Base-by-base conservation (phyloP, 768 basidiomycete species). In the Boletus rubroflammeus region DNA sequence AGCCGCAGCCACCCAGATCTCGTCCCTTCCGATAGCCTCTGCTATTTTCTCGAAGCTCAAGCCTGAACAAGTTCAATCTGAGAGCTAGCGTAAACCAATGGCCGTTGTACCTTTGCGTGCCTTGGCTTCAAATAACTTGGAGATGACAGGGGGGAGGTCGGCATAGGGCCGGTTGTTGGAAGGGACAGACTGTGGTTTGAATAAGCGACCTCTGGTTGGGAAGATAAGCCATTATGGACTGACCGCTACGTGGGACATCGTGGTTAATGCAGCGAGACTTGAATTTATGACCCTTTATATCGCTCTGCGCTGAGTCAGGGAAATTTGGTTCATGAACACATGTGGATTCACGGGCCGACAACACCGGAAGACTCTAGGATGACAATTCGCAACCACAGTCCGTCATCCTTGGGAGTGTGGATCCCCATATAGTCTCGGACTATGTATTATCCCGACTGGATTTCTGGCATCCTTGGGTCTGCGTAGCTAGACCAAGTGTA, bases 1-100 rank as follows among this genome's bases (percentile, higher is more conserved):
- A 45, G 84, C 83, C 6, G 90, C 82, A 3, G 90, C 90, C 25
- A 91, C 77, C 88, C 88, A 93, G 25, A 92, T 78, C 63, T 93
- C 90, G 65, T 90, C 86, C 66, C 78, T 84, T 23, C 78, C 81
- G 50, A 93, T 78, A 7, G 74, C 75, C 54, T 83, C 74, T 11
- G 79, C 88, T 59, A 93, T 81, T 36, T 80, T 73, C 53, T 83
- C 87, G 57, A 91, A 93, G 14, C 84, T 83, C 56, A 85, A 59
- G 15, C 84, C 86, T 88, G 43, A 26, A 34, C 5, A 29, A 26
- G 21, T 25, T 56, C 50, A 51, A 34, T 43, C 35, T 28, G 49
- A 43, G 47, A 39, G 10, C 28, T 19, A 8, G n/a, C 23, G 10
- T 8, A 11, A 19, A 41, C n/a, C 21, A 25, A 54, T 31, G 19